Conservation (phyloP, 805 yeast species). For the Metschnikowia lunata region DNA sequence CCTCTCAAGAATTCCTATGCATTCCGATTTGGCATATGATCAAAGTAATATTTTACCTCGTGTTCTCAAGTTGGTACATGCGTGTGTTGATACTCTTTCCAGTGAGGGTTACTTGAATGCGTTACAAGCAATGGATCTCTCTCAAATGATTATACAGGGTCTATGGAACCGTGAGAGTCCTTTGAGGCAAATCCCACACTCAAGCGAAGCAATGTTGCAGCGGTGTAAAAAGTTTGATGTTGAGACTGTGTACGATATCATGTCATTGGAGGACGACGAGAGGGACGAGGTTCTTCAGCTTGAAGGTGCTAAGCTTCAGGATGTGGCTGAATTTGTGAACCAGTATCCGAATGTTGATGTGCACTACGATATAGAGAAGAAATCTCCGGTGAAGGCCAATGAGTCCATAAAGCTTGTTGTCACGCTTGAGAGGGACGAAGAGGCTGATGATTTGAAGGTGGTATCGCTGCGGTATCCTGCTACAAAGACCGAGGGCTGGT, state of each 20-base stretch:
- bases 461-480: slow-evolving; percentile 57
- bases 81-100: slow-evolving; percentile 70
- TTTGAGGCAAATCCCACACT: slow-evolving; percentile 75
- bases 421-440: slow-evolving; percentile 68
- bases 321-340: slow-evolving; percentile 85
- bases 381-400: slow-evolving; percentile 39
- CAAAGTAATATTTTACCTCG: slow-evolving; percentile 47
- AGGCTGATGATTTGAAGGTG: slow-evolving; percentile 60
- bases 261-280: slow-evolving; percentile 73
- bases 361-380: slow-evolving; percentile 46
- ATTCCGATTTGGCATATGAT: slow-evolving; percentile 60
- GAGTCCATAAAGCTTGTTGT: slow-evolving; percentile 47
- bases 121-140: slow-evolving; percentile 75
- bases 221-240: slow-evolving; percentile 55
- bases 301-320: slow-evolving; percentile 43
- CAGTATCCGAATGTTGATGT: slow-evolving; percentile 83
- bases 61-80: slow-evolving; percentile 51
- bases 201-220: slow-evolving; percentile 45
- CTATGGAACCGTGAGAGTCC: slow-evolving; percentile 79
- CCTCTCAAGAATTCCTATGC: slow-evolving; percentile 59
- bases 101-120: slow-evolving; percentile 79
- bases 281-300: slow-evolving; percentile 59
- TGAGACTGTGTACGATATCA: slow-evolving; percentile 74
- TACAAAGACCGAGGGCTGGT: slow-evolving; percentile 70
- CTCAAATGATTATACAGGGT: slow-evolving; percentile 86